Conservation (phyloP, 225 moss, liverwort and hornwort genomes). For the Polytrichum commune region DNA sequence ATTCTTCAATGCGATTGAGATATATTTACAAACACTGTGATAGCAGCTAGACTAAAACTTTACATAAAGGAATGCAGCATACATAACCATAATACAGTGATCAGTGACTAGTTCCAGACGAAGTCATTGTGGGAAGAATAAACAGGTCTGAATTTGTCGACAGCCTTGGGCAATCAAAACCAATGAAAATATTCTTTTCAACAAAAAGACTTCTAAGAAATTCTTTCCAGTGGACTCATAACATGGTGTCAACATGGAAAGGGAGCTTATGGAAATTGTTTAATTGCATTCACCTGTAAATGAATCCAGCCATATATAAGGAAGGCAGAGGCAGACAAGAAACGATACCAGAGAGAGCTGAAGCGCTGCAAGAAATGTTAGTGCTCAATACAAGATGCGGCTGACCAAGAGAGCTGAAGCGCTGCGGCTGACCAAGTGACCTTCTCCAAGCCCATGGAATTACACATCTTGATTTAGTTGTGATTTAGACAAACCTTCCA, state of each 20-base stretch:
- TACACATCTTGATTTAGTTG: too few species aligned
- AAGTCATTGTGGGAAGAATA: background rate
- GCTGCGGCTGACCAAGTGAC: conserved; percentile 5
- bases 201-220: too few species aligned
- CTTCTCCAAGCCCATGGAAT: too few species aligned
- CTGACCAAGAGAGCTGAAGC: conserved; percentile 41
- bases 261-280: too few species aligned
- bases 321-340: conserved; percentile 72
- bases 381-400: background rate
- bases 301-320: conserved; percentile 55
- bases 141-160: too few species aligned
- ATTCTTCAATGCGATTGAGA: too few species aligned
- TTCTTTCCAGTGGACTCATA: too few species aligned
- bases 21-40: too few species aligned
- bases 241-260: too few species aligned
- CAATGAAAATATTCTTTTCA: too few species aligned
- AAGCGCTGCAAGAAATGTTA: conserved; percentile 44
- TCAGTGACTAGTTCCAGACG: background rate
- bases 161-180: background rate
- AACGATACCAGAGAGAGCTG: conserved; percentile 62
- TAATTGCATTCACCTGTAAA: background rate
- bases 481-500: too few species aligned
- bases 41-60: too few species aligned
- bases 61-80: background rate
- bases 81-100: background rate